Evolutionary conservation across 345 rosid genomes (phyloP).

Genomic region (Psidium friedrichsthalianum): DNA sequence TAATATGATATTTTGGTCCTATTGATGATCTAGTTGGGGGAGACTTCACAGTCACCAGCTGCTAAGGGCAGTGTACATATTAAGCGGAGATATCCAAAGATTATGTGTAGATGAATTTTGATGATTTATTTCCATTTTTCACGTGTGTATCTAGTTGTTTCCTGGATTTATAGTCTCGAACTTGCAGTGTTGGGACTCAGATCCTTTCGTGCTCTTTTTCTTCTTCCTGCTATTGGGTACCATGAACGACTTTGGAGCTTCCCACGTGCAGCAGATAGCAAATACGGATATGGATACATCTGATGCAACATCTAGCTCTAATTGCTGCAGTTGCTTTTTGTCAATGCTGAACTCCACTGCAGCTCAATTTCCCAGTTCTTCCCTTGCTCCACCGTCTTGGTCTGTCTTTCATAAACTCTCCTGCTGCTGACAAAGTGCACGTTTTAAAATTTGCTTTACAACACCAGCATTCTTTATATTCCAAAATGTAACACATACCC

Average conservation of each 20-base stretch:
- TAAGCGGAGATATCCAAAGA: not conserved
- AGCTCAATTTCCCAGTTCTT: not conserved
- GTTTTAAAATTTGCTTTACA: not conserved
- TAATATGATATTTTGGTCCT: not conserved
- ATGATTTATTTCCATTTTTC: not conserved
- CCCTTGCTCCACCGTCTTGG: not conserved
- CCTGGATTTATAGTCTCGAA: not conserved
- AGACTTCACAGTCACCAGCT: not conserved
- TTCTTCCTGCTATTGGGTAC: not conserved
- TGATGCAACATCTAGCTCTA: not conserved
- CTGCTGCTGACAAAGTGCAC: not conserved
- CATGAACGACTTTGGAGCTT: not conserved
- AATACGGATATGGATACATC: not conserved
- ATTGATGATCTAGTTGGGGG: not conserved
- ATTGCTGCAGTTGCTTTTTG: not conserved
- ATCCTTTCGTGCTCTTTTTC: not conserved
- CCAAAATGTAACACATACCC: not conserved
- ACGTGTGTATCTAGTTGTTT: not conserved
- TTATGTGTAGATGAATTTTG: not conserved
- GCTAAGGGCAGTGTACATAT: not conserved
- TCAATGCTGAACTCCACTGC: not conserved
- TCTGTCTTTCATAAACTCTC: not conserved
- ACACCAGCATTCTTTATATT: not conserved
- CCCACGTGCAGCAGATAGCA: not conserved
- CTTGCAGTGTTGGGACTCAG: not conserved